Percentiles rank a stretch among this genome's conserved stretches.
These are phyloP conservation scores for Boletus calvinii DNA, from an alignment of 1,284 basidiomycete genomes.

Conservation along the genomic window DNA sequence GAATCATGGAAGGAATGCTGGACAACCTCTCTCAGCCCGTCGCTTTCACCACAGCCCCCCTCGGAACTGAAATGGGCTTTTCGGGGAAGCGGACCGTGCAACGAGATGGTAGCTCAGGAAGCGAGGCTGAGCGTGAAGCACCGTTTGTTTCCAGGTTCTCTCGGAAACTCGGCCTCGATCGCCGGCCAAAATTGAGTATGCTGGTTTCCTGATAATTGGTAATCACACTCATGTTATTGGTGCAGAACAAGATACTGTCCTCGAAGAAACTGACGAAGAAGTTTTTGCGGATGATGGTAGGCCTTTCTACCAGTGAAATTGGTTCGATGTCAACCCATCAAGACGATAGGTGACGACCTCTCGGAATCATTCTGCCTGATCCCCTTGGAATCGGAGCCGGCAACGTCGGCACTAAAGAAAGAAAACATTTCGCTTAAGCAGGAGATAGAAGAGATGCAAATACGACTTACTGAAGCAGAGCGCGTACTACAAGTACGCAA, in stretches of 20 bases:
- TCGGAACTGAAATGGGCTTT: constrained; percentile 44
- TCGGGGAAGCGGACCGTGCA: constrained; percentile 29
- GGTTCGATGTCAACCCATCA: background rate
- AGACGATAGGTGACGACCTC: constrained; percentile 53
- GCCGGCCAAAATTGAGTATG: constrained; percentile 24
- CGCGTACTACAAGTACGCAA: constrained; percentile 61
- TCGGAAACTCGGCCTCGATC: constrained; percentile 34
- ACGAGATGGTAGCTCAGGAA: constrained; percentile 52
- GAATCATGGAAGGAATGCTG: constrained; percentile 77
- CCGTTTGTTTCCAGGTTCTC: constrained; percentile 51
- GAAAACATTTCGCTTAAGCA: constrained; percentile 64
- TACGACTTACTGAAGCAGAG: constrained; percentile 58
- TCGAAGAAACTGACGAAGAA: constrained; percentile 37
- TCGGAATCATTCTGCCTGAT: constrained; percentile 77
- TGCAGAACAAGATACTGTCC: constrained; percentile 20
- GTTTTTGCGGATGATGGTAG: constrained; percentile 43
- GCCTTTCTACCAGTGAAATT: constrained; percentile 1
- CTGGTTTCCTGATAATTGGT: background rate
- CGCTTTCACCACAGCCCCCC: constrained; percentile 78
- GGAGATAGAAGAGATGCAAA: constrained; percentile 56
- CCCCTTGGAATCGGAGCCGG: constrained; percentile 55
- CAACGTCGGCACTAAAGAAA: constrained; percentile 50
- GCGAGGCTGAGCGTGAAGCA: constrained; percentile 66
- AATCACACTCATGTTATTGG: constrained; percentile 14
- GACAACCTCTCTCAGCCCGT: constrained; percentile 81